phyloP scores from a whole-genome alignment of 768 basidiomycete species.

The Serendipita sp. region DNA sequence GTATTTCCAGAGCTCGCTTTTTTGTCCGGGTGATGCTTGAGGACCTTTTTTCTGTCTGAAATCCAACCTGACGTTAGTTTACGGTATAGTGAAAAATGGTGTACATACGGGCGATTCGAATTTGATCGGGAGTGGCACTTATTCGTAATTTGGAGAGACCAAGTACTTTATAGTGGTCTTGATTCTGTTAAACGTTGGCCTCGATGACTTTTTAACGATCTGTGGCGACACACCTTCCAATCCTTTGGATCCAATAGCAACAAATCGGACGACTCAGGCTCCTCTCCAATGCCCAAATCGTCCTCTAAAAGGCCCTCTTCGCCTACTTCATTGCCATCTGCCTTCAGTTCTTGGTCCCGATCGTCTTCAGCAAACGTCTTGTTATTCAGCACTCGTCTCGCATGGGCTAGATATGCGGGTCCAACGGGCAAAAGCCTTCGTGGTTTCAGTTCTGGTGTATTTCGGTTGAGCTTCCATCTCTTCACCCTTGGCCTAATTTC shows the following conservation, averaged over 20 bases:
- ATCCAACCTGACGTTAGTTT: neutral
- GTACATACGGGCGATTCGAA: conserved; percentile 83
- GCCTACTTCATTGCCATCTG: conserved; percentile 34
- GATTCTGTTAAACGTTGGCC: conserved; percentile 44
- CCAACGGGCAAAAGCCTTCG: conserved; percentile 68
- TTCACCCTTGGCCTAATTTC: conserved; percentile 9
- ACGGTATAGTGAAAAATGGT: neutral
- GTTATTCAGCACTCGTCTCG: conserved; percentile 56
- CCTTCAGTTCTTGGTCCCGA: conserved; percentile 35
- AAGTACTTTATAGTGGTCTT: conserved; percentile 95
- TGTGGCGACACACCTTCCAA: conserved; percentile 60
- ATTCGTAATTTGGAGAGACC: conserved; percentile 83
- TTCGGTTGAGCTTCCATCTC: conserved; percentile 7
- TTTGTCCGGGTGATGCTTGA: conserved; percentile 97
- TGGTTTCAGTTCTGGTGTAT: conserved; percentile 24
- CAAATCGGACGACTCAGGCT: conserved; percentile 59
- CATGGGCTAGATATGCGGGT: conserved; percentile 70
- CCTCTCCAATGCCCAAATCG: conserved; percentile 86
- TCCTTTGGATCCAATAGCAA: conserved; percentile 83
- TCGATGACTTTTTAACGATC: neutral
- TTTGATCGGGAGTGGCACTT: conserved; percentile 77
- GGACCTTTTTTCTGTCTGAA: conserved; percentile 93
- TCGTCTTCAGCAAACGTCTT: conserved; percentile 78
- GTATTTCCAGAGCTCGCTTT: conserved; percentile 71
- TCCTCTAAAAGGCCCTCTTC: conserved; percentile 35